Conservation (phyloP, 495 filamentous ascomycete genomes). For the Aspergillus steynii region DNA sequence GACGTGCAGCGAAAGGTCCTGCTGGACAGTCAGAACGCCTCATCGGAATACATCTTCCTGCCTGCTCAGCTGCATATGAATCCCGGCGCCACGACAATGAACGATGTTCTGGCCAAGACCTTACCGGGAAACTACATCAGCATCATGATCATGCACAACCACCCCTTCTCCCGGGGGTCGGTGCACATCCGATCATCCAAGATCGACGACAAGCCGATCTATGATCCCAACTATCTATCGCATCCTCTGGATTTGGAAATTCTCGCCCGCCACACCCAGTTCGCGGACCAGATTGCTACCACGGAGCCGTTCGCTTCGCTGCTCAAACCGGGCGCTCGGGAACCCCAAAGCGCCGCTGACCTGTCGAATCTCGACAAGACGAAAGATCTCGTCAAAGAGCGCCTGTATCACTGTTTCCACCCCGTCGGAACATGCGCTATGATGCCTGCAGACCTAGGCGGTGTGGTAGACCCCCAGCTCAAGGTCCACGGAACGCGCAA, state of each 20-base stretch:
- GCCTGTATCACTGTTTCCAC: constrained; percentile 23
- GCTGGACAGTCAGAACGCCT: constrained; percentile 20
- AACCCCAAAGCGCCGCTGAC: constrained; percentile 13
- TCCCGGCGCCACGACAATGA: constrained; percentile 30
- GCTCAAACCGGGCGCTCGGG: constrained; percentile 21
- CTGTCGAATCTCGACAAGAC: constrained; percentile 20
- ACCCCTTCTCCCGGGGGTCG: constrained; percentile 25
- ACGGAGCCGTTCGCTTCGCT: constrained; percentile 35
- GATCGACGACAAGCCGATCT: constrained; percentile 14
- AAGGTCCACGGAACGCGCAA: constrained; percentile 51
- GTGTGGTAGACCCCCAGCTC: constrained; percentile 36
- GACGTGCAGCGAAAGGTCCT: constrained; percentile 34
- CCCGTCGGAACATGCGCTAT: constrained; percentile 32
- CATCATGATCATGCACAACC: constrained; percentile 17
- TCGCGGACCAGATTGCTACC: constrained; percentile 38
- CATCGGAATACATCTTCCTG: constrained; percentile 41
- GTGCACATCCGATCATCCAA: constrained; percentile 24
- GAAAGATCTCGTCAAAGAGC: constrained; percentile 22
- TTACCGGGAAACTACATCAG: constrained; percentile 19
- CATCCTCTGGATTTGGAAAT: constrained; percentile 40
- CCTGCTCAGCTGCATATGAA: constrained; percentile 36
- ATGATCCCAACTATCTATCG: constrained; percentile 28
- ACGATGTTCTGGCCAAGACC: constrained; percentile 28
- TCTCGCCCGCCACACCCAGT: constrained; percentile 45
- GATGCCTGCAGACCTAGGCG: constrained; percentile 51